These are phyloP conservation scores for Yamadazyma ubonensis DNA, from an alignment of 805 yeast species.

Conservation along the genomic window DNA sequence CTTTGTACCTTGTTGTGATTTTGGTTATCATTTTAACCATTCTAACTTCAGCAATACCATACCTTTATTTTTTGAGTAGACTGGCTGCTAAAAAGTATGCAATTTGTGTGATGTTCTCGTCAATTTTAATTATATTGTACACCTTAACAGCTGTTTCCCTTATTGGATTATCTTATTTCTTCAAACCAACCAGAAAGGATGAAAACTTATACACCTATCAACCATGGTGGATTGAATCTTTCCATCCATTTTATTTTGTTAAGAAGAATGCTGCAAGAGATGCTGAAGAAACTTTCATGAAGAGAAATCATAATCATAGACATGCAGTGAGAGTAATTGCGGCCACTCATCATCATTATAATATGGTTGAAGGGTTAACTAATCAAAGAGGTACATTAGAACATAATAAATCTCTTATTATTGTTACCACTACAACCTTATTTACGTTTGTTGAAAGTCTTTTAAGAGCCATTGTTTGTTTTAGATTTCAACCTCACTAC, in stretches of 20 bases:
- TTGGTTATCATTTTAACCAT: constrained; percentile 63
- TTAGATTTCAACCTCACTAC: constrained; percentile 19
- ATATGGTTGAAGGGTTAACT: constrained; percentile 38
- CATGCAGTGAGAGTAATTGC: constrained; percentile 62
- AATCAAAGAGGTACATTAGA: constrained; percentile 43
- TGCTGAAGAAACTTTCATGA: constrained; percentile 48
- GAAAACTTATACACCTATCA: constrained; percentile 57
- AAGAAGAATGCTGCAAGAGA: constrained; percentile 48
- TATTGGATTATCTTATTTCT: constrained; percentile 48
- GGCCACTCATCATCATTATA: constrained; percentile 47
- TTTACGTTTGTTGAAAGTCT: constrained; percentile 52
- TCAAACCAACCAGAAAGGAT: constrained; percentile 56
- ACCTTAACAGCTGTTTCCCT: constrained; percentile 52
- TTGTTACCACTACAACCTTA: constrained; percentile 48
- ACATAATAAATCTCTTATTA: constrained; percentile 53
- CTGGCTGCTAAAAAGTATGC: constrained; percentile 20
- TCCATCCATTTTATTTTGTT: constrained; percentile 60
- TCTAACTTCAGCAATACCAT: constrained; percentile 61
- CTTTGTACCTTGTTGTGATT: constrained; percentile 51
- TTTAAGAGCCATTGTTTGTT: constrained; percentile 38
- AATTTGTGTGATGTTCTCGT: constrained; percentile 28
- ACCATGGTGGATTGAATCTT: constrained; percentile 78
- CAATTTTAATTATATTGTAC: constrained; percentile 40
- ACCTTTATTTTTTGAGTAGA: constrained; percentile 51
- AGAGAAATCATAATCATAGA: constrained; percentile 48